These are phyloP conservation scores for Colletotrichum chlorophyti DNA, from an alignment of 2,329 filamentous ascomycete species.

Conservation along the genomic window DNA sequence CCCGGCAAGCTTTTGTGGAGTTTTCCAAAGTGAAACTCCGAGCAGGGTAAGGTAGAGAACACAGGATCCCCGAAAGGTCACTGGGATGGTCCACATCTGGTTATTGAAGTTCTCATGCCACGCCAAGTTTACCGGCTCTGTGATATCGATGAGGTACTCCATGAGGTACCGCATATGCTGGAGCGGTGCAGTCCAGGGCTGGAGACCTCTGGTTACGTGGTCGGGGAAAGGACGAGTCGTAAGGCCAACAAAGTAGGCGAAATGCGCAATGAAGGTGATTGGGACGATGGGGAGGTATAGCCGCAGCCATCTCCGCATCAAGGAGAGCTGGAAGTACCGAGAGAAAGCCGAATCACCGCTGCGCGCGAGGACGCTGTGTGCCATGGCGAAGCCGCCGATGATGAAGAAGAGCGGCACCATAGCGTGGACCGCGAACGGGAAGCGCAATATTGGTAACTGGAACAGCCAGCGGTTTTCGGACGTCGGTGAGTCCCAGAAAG, in stretches of 20 bases:
- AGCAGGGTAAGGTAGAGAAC: slow-evolving; percentile 6
- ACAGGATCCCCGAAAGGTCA: slow-evolving; percentile 6
- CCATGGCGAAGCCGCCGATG: slow-evolving; percentile 23
- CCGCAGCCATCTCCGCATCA: background rate
- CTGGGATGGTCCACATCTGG: slow-evolving; percentile 10
- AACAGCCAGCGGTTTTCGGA: slow-evolving; percentile 9
- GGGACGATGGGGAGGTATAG: slow-evolving; percentile 2
- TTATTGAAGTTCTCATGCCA: slow-evolving; percentile 3
- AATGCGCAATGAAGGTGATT: background rate
- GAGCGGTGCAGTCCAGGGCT: slow-evolving; percentile 6
- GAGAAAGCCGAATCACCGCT: background rate
- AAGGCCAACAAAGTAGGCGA: background rate
- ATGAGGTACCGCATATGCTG: background rate
- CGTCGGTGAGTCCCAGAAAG: background rate
- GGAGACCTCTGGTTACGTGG: background rate
- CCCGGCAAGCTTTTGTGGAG: background rate
- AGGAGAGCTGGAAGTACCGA: background rate
- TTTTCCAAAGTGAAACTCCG: background rate
- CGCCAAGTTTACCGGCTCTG: background rate
- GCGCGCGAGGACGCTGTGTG: background rate
- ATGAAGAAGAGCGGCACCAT: slow-evolving; percentile 28
- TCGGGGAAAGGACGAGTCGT: slow-evolving; percentile 1
- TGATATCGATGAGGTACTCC: slow-evolving; percentile 2
- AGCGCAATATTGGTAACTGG: slow-evolving; percentile 17
- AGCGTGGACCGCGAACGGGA: slow-evolving; percentile 17